Evolutionary conservation across 441 rosid species (phyloP), one percentile per base, ranked within the genome.

Genomic region (Gossypium lobatum): DNA sequence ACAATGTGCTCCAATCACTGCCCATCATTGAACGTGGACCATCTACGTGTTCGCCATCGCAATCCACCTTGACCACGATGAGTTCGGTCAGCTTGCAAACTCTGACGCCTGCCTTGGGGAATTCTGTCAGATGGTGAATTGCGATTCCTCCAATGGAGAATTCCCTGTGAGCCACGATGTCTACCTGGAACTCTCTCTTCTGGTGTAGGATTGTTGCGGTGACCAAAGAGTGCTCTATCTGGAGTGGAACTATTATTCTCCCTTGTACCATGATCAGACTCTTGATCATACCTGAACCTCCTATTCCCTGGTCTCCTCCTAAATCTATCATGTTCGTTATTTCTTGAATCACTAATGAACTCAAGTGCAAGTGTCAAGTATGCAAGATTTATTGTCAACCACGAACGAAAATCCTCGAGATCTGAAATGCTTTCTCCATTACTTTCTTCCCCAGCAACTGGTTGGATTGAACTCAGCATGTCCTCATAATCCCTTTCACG

Each of bases 401-500:
- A 77, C 25, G 77, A 28, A 7, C 14, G 46, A 10, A 71, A 42
- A 7, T 58, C 74, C 0, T 59, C 67, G 0, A 57, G 23, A 7
- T n/a, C 26, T 48, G 61, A 50, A 48, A 6, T 3, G 20, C 46
- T 48, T 60, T 70, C 67, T 16, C 67, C 71, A 23, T 57, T 25
- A 18, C 63, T 25, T 20, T 46, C 70, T 42, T 55, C 82, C 10
- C 37, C 48, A 11, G 62, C 1, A 4, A 68, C 59, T 1, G 77
- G 16, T 55, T 68, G 78, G 13, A 82, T 62, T 14, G 76, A 61
- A 45, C 78, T 79, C 64, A 70, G 75, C 74, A 82, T 45, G 37
- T 83, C 82, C 39, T 77, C 79, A 2, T 64, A 76, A 52, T 79
- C 78, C 66, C 77, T 78, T 39, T 78, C 79, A 4, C 18, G 74